A percentile compares a stretch with the other conserved stretches of the same genome.
phyloP scores from a whole-genome alignment of 2,329 filamentous ascomycete genomes.

The Lomentospora prolificans region DNA sequence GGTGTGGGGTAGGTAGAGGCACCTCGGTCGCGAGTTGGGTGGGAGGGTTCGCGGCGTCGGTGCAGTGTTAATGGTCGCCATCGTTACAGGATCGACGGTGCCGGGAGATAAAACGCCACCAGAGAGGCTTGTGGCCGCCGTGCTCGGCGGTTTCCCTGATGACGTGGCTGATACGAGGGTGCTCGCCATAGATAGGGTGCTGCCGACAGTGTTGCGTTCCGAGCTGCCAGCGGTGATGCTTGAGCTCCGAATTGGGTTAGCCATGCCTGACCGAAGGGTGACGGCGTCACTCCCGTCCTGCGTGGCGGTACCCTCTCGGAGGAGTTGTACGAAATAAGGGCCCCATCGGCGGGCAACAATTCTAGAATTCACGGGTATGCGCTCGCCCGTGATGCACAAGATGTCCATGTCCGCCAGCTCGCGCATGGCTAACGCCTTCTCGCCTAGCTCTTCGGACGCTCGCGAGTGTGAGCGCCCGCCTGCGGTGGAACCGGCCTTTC shows the following conservation, averaged over 20 bases:
- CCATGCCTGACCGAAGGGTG: slow-evolving; percentile 59
- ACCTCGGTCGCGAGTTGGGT: slow-evolving; percentile 64
- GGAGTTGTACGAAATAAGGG: slow-evolving; percentile 85
- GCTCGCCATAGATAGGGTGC: slow-evolving; percentile 35
- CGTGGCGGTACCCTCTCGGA: slow-evolving; percentile 68
- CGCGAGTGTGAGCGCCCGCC: slow-evolving; percentile 68
- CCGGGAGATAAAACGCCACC: slow-evolving; percentile 24
- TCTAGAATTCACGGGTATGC: slow-evolving; percentile 87
- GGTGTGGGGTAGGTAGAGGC: slow-evolving; percentile 88
- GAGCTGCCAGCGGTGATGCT: slow-evolving; percentile 75
- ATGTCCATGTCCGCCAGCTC: slow-evolving; percentile 97
- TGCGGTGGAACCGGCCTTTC: slow-evolving; percentile 55
- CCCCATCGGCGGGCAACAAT: slow-evolving; percentile 86
- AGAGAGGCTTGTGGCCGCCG: slow-evolving; percentile 33
- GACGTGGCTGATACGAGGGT: slow-evolving; percentile 29
- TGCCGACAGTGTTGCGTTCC: slow-evolving; percentile 40
- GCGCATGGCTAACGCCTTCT: slow-evolving; percentile 65
- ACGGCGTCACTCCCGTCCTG: slow-evolving; percentile 65
- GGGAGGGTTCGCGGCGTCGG: slow-evolving; percentile 48
- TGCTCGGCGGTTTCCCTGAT: slow-evolving; percentile 30
- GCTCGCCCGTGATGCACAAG: slow-evolving; percentile 79
- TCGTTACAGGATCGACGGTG: slow-evolving; percentile 28
- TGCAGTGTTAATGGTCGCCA: slow-evolving; percentile 37
- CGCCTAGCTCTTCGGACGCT: slow-evolving; percentile 77
- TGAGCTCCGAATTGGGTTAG: slow-evolving; percentile 60